Base-by-base conservation (phyloP, 176 grass and related monocot genomes). In the Phoenix roebelenii region DNA sequence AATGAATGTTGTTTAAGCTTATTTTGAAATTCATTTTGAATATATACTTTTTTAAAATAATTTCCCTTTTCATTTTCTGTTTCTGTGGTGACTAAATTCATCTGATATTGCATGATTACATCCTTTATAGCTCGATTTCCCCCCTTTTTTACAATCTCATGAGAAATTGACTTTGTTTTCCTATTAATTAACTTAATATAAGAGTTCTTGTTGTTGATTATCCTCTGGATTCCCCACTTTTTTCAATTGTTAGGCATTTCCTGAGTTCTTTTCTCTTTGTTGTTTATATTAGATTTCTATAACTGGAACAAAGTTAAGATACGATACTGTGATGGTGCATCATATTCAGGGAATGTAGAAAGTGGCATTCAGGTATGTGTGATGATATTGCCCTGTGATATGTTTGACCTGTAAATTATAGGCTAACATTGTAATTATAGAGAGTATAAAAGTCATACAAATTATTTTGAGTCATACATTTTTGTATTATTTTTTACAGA, bases 221-320 rank as follows among this genome's bases (percentile, higher is more conserved):
- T 44, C 35, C 35, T 14, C 10, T 44, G 35, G 10, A 44, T 44
- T 44, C 35, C 17, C 25, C 53, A 50, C 66, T 3, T 60, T 35
- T 68, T 53, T 62, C 32, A 28, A 3, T 63, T 22, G 24, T 22
- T 22, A 22, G 71, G 65, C 28, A 22, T 58, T 50, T 17, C 24
- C 18, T 24, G 53, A 29, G 19, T 58, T 57, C 20, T 50, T 53
- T 14, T 32, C 52, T 67, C 5, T 15, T 18, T 52, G 44, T 22
- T 6, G 49, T 17, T 29, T n/a, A 52, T 52, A 7, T 63, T 44
- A 93, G 89, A 88, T 63, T 93, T 93, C 61, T 79, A 79, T 63
- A 66, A 82, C 48, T 93, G 89, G 89, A 88, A 93, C 49, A 93
- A 88, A 75, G 84, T 88, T 15, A 93, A 78, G 67, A 69, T 88